Evolutionary conservation across 495 filamentous ascomycete genomes (phyloP), one percentile per base, ranked within the genome.

Genomic region (Aspergillus steynii): DNA sequence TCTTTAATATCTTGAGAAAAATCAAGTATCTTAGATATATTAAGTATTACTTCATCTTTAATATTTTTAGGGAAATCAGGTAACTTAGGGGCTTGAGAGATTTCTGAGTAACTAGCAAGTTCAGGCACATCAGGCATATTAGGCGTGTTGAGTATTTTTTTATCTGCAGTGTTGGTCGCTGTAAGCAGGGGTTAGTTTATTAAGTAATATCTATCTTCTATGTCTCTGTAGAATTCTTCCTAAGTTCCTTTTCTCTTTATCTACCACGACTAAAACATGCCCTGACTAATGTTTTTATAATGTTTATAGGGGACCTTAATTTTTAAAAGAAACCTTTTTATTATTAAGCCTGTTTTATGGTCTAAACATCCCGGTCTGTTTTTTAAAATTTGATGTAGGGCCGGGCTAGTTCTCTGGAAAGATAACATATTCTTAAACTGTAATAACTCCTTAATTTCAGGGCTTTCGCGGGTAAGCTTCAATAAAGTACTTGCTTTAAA

Each of bases 401-500:
- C 4, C 4, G 3, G 37, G 14, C 64, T 46, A 9, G 37, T 52
- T 1, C 15, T 51, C 29, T 58, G 26, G 15, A 34, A 56, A 1
- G 32, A 50, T 0, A 42, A 25, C 5, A 74, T 64, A 0, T 27
- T 50, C 3, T 59, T 54, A 5, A 76, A 59, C n/a, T 77, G 76
- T 0, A 80, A 34, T 8, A 75, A 61, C 0, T 54, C 31, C 2
- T 42, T 25, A 3, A 80, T 71, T 2, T 73, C 68, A 0, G 29
- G 42, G 32, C 65, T 28, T 1, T 50, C 20, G 0, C 29, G 31
- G 3, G 61, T 65, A 2, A 75, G 68, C 2, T 55, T 1, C 12
- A 70, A 20, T 0, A 80, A 49, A 0, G 42, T 53, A 10, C 58
- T 58, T 1, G 74, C 63, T 5, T 66, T 62, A 27, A 78, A 67